A percentile compares a stretch with the other conserved stretches of the same genome.
These are phyloP conservation scores for Pisolithus microcarpus DNA, from an alignment of 768 basidiomycete species.

Conservation along the genomic window DNA sequence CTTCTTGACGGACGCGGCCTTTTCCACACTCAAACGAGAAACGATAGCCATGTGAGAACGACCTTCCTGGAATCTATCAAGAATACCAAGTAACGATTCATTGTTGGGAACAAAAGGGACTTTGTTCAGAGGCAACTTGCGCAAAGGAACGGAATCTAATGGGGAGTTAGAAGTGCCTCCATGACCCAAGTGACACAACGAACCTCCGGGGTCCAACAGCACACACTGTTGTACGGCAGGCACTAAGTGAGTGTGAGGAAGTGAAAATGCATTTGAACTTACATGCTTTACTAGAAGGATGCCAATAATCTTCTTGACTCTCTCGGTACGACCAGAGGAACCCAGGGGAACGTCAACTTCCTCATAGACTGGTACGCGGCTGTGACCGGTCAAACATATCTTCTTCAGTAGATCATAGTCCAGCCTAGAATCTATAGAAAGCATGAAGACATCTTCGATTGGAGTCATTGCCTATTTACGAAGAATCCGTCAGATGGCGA, in stretches of 20 bases:
- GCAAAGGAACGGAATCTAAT: slow-evolving; percentile 72
- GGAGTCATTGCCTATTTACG: slow-evolving; percentile 67
- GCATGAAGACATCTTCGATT: slow-evolving; percentile 76
- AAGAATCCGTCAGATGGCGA: background rate
- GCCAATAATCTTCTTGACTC: slow-evolving; percentile 77
- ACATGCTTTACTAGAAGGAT: slow-evolving; percentile 81
- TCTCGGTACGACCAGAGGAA: slow-evolving; percentile 33
- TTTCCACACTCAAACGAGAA: slow-evolving; percentile 64
- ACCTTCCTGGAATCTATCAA: slow-evolving; percentile 87
- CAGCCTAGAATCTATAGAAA: slow-evolving; percentile 75
- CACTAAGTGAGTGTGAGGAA: background rate
- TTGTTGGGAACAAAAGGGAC: slow-evolving; percentile 84
- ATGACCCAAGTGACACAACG: background rate
- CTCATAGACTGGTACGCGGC: slow-evolving; percentile 77
- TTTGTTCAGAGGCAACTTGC: slow-evolving; percentile 78
- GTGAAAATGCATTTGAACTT: slow-evolving; percentile 1
- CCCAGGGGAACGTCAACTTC: slow-evolving; percentile 57
- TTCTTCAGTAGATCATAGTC: slow-evolving; percentile 74
- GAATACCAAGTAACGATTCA: slow-evolving; percentile 74
- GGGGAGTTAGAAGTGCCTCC: background rate
- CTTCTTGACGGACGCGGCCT: slow-evolving; percentile 75
- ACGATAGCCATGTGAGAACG: slow-evolving; percentile 91
- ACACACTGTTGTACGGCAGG: slow-evolving; percentile 42
- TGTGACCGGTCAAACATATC: slow-evolving; percentile 75
- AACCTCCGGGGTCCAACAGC: slow-evolving; percentile 78